Base-by-base conservation (phyloP, 352 stramenopile species). In the Phytophthora cajani region DNA sequence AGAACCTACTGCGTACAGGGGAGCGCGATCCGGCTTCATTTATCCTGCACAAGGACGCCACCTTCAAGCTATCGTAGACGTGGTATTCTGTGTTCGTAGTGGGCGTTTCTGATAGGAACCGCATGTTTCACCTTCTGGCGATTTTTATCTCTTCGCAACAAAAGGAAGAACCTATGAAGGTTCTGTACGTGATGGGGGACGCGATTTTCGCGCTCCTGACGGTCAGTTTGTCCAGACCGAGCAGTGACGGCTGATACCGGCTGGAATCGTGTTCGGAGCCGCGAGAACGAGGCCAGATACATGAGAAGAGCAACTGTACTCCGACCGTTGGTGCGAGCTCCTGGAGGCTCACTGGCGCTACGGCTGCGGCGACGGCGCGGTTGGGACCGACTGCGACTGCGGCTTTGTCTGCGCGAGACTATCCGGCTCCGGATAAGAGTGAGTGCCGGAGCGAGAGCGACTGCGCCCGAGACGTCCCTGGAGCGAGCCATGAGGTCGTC, bases 201-300 rank as follows among this genome's bases (percentile, higher is more conserved):
- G 42, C 33, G 61, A 55, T 27, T 64, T 66, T 54, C 55, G 33
- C 51, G 69, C 52, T 92, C 79, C 42, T 69, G 62, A 19, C 84
- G 86, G 84, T 84, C 7, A 94, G 58, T 21, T 72, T 77, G 51
- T 94, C 86, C 10, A 94, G 70, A n/a, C 86, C 86, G 33, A 94
- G 72, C 16, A 80, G 23, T 23, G 86, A 94, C 17, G 64, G 58
- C 2, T 74, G 67, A 40, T 53, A 64, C 11, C 47, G 52, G 17
- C 27, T 47, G 16, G 53, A 17, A 17, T 44, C 36, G 36, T 12
- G 52, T 6, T 65, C 55, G 12, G n/a, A 49, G 4, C 17, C 46
- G 9, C 36, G 61, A 51, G 60, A 71, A 58, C 36, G 61, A 21
- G 58, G 21, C 42, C 27, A 58, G 73, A 69, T 17, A 72, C 67